Percentiles rank a stretch among this genome's conserved stretches.
Conservation (phyloP, 768 basidiomycete species). For the Leccinum ochraceum region DNA sequence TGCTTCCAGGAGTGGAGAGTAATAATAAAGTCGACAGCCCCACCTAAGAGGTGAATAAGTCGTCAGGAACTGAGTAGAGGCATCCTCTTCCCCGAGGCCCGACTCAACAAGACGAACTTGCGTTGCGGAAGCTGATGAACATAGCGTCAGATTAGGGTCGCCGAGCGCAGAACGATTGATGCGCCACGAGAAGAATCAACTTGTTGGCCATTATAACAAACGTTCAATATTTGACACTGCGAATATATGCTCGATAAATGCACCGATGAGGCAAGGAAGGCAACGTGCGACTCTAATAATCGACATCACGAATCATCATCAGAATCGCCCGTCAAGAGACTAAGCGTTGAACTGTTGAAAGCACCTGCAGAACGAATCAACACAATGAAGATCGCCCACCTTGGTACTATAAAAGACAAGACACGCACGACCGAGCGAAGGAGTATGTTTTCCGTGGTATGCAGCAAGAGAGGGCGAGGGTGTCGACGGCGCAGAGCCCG, state of each 20-base stretch:
- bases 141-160: background rate
- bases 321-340: slow-evolving; percentile 28
- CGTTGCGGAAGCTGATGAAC: background rate
- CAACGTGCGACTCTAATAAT: background rate
- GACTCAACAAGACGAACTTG: background rate
- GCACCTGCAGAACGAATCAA: slow-evolving; percentile 19
- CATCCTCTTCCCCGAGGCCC: background rate
- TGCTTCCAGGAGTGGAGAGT: slow-evolving; percentile 4
- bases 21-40: background rate
- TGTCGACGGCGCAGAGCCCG: slow-evolving; percentile 33
- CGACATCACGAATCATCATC: slow-evolving; percentile 31
- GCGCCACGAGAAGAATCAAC: background rate
- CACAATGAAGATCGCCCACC: background rate
- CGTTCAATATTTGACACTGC: background rate
- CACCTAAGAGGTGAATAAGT: background rate
- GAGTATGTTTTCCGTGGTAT: slow-evolving; percentile 39
- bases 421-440: slow-evolving; percentile 38
- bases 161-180: background rate
- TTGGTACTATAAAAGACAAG: background rate
- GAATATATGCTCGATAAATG: slow-evolving; percentile 14
- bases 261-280: slow-evolving; percentile 3
- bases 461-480: slow-evolving; percentile 41
- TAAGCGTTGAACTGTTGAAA: slow-evolving; percentile 31
- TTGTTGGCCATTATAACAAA: slow-evolving; percentile 2
- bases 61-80: background rate